Conservation (phyloP, 257 asterid species). For the Fraxinus excelsior region DNA sequence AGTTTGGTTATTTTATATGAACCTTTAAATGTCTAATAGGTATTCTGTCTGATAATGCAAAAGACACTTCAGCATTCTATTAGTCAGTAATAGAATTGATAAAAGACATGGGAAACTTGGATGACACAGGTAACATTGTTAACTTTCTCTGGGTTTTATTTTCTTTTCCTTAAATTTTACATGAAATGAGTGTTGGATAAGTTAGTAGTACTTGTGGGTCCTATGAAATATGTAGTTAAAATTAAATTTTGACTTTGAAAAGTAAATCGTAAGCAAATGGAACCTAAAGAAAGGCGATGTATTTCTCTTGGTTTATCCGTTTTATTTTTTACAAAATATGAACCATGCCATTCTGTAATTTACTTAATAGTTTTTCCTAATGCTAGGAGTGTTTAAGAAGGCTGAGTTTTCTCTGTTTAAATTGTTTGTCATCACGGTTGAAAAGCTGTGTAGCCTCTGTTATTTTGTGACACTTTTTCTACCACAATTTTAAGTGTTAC, state of each 20-base stretch:
- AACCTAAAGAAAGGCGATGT: background rate
- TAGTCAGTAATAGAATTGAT: conserved; percentile 48
- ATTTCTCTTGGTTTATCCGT: conserved; percentile 20
- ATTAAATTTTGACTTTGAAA: too few species aligned
- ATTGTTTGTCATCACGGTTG: background rate
- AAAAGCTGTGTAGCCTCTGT: background rate
- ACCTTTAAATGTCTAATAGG: conserved; percentile 14
- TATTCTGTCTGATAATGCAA: conserved; percentile 60
- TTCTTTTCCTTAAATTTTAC: too few species aligned
- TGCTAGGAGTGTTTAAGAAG: background rate
- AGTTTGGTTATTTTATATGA: background rate
- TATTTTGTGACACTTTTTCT: background rate
- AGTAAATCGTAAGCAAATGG: too few species aligned
- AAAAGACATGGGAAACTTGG: conserved; percentile 45
- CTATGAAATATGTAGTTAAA: too few species aligned
- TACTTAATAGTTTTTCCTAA: background rate
- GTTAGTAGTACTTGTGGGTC: too few species aligned
- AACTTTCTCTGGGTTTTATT: too few species aligned
- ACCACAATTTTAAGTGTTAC: background rate
- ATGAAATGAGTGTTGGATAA: too few species aligned
- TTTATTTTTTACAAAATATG: background rate
- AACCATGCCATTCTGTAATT: background rate
- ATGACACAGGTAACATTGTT: conserved; percentile 51
- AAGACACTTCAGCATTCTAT: conserved; percentile 49
- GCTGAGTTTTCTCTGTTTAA: conserved; percentile 7